A percentile compares a stretch with the other conserved stretches of the same genome.
These are phyloP conservation scores for Emericellopsis atlantica DNA, from an alignment of 2,329 filamentous ascomycete species.

Conservation along the genomic window DNA sequence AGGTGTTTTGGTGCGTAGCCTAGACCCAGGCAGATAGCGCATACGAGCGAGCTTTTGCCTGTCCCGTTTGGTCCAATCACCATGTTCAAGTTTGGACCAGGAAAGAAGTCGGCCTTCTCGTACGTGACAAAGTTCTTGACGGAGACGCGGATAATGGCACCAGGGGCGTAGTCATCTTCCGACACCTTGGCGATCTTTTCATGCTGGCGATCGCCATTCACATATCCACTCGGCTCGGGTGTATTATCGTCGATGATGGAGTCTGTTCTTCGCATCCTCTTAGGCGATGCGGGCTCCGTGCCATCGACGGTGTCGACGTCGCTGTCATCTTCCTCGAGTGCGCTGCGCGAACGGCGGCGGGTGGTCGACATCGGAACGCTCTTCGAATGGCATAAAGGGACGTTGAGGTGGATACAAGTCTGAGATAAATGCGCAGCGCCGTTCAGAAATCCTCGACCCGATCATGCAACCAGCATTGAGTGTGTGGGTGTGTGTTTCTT, in stretches of 20 bases:
- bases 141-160: constrained; percentile 78
- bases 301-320: constrained; percentile 12
- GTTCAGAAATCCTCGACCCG: too few relatives aligned
- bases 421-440: too few relatives aligned
- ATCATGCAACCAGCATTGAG: constrained; percentile 3
- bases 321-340: constrained; percentile 24
- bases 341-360: constrained; percentile 29
- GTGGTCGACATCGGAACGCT: neutral
- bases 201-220: constrained; percentile 7
- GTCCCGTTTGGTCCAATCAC: constrained; percentile 98
- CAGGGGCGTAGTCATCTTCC: constrained; percentile 45
- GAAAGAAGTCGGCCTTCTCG: constrained; percentile 78
- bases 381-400: neutral
- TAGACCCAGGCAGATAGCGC: constrained; percentile 86
- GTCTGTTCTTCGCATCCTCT: constrained; percentile 16
- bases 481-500: too few relatives aligned
- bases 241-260: neutral
- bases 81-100: constrained; percentile 93
- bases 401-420: neutral
- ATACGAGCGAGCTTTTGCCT: constrained; percentile 93
- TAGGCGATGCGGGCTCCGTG: constrained; percentile 14
- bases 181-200: constrained; percentile 4
- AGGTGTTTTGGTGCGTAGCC: constrained; percentile 74
- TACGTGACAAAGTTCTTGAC: constrained; percentile 92
- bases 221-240: too few relatives aligned